These are phyloP conservation scores for Halenospora varia DNA, from an alignment of 495 filamentous ascomycete species.

Conservation along the genomic window DNA sequence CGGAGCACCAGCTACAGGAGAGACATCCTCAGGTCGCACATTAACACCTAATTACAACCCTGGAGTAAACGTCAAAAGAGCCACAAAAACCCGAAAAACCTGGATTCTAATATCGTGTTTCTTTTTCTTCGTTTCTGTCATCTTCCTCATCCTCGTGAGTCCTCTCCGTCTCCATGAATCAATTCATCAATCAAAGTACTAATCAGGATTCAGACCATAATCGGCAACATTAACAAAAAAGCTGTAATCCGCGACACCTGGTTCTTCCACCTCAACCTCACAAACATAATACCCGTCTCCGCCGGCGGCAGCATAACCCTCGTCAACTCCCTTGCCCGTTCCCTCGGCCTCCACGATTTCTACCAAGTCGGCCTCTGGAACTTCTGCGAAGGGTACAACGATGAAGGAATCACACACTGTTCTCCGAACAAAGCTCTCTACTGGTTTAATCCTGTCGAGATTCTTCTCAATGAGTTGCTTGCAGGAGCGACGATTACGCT, in stretches of 20 bases:
- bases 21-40: constrained; percentile 10
- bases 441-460: constrained; percentile 86
- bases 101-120: constrained; percentile 58
- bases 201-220: constrained; percentile 43
- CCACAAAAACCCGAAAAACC: constrained; percentile 50
- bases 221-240: constrained; percentile 62
- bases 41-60: constrained; percentile 8
- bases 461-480: constrained; percentile 72
- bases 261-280: constrained; percentile 80
- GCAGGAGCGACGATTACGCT: constrained; percentile 81
- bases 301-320: constrained; percentile 42
- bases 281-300: constrained; percentile 79
- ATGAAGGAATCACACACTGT: constrained; percentile 69
- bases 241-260: constrained; percentile 63
- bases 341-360: constrained; percentile 87
- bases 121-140: constrained; percentile 65
- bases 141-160: constrained; percentile 70
- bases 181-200: neutral
- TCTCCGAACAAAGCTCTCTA: constrained; percentile 65
- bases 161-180: neutral
- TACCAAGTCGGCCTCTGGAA: constrained; percentile 91
- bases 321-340: constrained; percentile 85
- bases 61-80: constrained; percentile 39
- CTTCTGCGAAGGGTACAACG: constrained; percentile 80
- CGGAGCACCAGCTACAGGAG: neutral